phyloP scores from a whole-genome alignment of 495 filamentous ascomycete genomes.

The Amorphotheca resinae region DNA sequence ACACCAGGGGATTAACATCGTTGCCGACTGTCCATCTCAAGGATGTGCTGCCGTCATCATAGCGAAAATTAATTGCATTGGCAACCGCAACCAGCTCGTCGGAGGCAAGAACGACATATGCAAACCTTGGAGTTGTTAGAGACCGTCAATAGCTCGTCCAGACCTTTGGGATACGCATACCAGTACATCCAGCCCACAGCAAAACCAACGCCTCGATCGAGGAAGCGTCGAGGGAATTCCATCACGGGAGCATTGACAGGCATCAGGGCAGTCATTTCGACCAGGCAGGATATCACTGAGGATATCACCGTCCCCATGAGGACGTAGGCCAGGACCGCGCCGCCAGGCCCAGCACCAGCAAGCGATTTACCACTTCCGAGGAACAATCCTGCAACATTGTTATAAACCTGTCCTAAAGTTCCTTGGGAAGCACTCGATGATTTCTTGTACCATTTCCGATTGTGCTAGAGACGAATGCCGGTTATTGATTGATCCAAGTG shows the following conservation, averaged over 20 bases:
- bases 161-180: slow-evolving; percentile 18
- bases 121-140: slow-evolving; percentile 25
- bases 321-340: slow-evolving; percentile 27
- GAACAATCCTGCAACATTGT: slow-evolving; percentile 22
- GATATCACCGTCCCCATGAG: slow-evolving; percentile 37
- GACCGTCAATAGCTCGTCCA: neutral
- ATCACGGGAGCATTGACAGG: slow-evolving; percentile 37
- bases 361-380: slow-evolving; percentile 26
- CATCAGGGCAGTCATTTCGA: slow-evolving; percentile 41
- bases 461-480: slow-evolving; percentile 5
- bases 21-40: slow-evolving; percentile 27
- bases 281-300: slow-evolving; percentile 35
- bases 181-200: slow-evolving; percentile 44
- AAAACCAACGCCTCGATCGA: slow-evolving; percentile 36
- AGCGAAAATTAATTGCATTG: slow-evolving; percentile 31
- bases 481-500: slow-evolving; percentile 3
- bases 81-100: slow-evolving; percentile 34
- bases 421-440: neutral
- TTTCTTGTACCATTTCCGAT: slow-evolving; percentile 26
- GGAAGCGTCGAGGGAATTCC: slow-evolving; percentile 36
- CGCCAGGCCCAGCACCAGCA: slow-evolving; percentile 26
- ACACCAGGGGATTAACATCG: slow-evolving; percentile 29
- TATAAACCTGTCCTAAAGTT: neutral
- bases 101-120: slow-evolving; percentile 26
- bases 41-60: slow-evolving; percentile 28